phyloP scores from a whole-genome alignment of 805 yeast species.

The Ogataea neopini region DNA sequence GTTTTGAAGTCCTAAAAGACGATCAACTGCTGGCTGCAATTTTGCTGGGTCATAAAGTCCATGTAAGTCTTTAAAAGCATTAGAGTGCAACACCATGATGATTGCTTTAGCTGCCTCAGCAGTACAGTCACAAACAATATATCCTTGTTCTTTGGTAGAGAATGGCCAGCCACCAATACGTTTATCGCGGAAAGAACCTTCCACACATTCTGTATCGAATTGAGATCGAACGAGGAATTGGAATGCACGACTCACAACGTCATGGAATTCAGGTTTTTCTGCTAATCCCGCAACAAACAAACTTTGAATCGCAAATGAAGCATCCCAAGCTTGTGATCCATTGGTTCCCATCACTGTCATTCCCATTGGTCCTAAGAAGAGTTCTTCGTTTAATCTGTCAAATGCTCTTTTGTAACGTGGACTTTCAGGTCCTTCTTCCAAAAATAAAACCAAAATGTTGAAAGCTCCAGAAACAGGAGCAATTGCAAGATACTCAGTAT shows the following conservation, averaged over 20 bases:
- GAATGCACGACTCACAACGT: slow-evolving; percentile 64
- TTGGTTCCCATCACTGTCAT: slow-evolving; percentile 95
- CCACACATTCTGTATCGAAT: slow-evolving; percentile 75
- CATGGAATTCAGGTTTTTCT: slow-evolving; percentile 62
- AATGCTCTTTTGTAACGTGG: slow-evolving; percentile 54
- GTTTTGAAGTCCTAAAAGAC: slow-evolving; percentile 76
- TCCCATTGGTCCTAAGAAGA: slow-evolving; percentile 88
- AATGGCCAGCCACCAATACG: slow-evolving; percentile 95
- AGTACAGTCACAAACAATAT: slow-evolving; percentile 95
- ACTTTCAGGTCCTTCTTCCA: slow-evolving; percentile 72
- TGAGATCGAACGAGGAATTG: slow-evolving; percentile 79
- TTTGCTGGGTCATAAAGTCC: slow-evolving; percentile 47
- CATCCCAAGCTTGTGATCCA: slow-evolving; percentile 98
- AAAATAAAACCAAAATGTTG: slow-evolving; percentile 67
- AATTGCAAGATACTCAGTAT: slow-evolving; percentile 80
- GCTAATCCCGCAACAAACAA: slow-evolving; percentile 78
- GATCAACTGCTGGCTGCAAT: slow-evolving; percentile 71
- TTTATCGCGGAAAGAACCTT: slow-evolving; percentile 78
- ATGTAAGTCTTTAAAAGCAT: slow-evolving; percentile 45
- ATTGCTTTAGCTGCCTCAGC: slow-evolving; percentile 95
- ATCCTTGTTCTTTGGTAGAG: slow-evolving; percentile 94
- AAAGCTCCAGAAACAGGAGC: slow-evolving; percentile 95
- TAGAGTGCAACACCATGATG: slow-evolving; percentile 79
- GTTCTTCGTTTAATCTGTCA: slow-evolving; percentile 67
- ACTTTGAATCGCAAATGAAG: slow-evolving; percentile 87